These are phyloP conservation scores for Erysimum cheiranthoides DNA, from an alignment of 345 rosid genomes.

Conservation along the genomic window DNA sequence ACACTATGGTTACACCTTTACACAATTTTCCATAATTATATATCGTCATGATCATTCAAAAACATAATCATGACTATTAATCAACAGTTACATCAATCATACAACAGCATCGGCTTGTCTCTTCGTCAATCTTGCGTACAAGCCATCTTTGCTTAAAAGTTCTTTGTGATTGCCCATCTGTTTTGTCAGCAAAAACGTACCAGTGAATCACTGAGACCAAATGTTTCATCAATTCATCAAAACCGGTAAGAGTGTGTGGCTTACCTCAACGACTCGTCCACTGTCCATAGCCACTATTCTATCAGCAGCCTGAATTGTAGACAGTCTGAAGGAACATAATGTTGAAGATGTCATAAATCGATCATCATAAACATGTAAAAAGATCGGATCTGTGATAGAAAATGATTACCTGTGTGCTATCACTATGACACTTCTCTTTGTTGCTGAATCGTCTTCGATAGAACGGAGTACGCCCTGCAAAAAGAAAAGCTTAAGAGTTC, in stretches of 20 bases:
- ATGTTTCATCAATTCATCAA: slow-evolving; percentile 4
- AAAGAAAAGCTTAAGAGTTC: slow-evolving; percentile 14
- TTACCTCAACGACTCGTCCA: slow-evolving; percentile 84
- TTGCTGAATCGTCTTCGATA: slow-evolving; percentile 57
- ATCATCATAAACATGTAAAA: slow-evolving; percentile 8
- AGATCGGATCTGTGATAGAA: slow-evolving; percentile 9
- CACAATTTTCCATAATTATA: slow-evolving; percentile 29
- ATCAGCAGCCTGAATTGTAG: slow-evolving; percentile 92
- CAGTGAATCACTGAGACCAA: slow-evolving; percentile 12
- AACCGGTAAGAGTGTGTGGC: slow-evolving; percentile 5
- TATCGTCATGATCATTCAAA: slow-evolving; percentile 37
- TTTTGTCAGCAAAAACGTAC: slow-evolving; percentile 11
- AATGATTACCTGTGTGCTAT: slow-evolving; percentile 79
- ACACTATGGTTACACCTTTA: slow-evolving; percentile 26
- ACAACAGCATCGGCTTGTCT: slow-evolving; percentile 89
- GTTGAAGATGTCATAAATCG: slow-evolving; percentile 1
- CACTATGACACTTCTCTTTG: slow-evolving; percentile 81
- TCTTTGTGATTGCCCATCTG: slow-evolving; percentile 89
- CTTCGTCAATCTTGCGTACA: slow-evolving; percentile 81
- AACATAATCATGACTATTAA: slow-evolving; percentile 44
- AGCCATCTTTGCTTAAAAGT: slow-evolving; percentile 73
- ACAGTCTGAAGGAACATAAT: slow-evolving; percentile 63
- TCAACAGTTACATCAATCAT: slow-evolving; percentile 44
- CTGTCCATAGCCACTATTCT: slow-evolving; percentile 86
- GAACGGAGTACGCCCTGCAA: slow-evolving; percentile 85